Evolutionary conservation across 345 rosid genomes (phyloP), one percentile per base, ranked within the genome.

Genomic region (Lepidium didymum): DNA sequence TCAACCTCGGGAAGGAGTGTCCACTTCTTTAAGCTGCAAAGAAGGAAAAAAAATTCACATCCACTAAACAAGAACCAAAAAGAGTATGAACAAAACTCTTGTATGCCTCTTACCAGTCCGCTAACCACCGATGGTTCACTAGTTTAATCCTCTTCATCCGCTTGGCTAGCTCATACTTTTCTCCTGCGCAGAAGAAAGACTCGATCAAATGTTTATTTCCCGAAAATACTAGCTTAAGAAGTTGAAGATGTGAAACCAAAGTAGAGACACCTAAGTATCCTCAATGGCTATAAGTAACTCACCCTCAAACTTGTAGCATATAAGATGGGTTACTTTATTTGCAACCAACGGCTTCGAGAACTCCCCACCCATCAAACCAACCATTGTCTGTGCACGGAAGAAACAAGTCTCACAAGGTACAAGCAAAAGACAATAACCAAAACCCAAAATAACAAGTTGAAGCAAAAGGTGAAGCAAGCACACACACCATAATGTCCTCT

Each of bases 301-400:
- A 91, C 97, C 97, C 79, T 95, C 97, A 81, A 89, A 87, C 80
- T 95, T 89, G 72, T 95, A 95, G 82, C 96, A 91, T 56, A 95
- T 77, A 62, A 95, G 92, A 85, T 95, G 97, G 3, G 99, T 91
- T 13, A 87, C 88, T 77, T 81, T 85, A 81, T 80, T 87, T 14
- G 97, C 99, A 47, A 85, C 90, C 77, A 95, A 67, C 0, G 97
- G 96, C 80, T 91, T 95, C 6, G 92, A 91, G 82, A 91, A 91
- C 36, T 83, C 84, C 13, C 89, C 96, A 34, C 99, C 97, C 96
- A 95, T 91, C 81, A 95, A 72, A 58, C 78, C 63, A 67, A 91
- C 99, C 99, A 95, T 91, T 15, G 85, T 78, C 99, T 95, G 81
- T 33, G 49, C 62, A 74, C 12, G 0, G 60, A 40, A 23, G 23